A percentile compares a stretch with the other conserved stretches of the same genome.
Evolutionary conservation across 345 rosid genomes (phyloP).

Genomic region (Salix caprea): DNA sequence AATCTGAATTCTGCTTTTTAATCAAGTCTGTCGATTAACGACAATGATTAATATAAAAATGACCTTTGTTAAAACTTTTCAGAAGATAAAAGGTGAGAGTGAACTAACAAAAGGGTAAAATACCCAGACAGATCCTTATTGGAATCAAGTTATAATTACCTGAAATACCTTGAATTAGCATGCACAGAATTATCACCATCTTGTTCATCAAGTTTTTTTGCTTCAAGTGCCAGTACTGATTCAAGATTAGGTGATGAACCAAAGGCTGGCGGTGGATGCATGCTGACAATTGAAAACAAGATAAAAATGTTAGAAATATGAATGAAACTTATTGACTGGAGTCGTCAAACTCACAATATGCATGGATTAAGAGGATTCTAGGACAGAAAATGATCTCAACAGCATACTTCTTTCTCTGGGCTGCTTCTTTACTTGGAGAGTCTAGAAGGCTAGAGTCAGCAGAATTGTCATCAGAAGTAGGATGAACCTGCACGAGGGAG

Average conservation of each 20-base stretch:
- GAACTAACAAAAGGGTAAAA: neutral
- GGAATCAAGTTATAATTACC: conserved; percentile 34
- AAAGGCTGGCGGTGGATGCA: conserved; percentile 97
- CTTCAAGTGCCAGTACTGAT: conserved; percentile 78
- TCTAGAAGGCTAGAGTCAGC: conserved; percentile 34
- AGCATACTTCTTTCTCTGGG: conserved; percentile 47
- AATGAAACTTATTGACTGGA: neutral
- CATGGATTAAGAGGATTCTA: neutral
- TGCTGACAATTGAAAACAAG: conserved; percentile 50
- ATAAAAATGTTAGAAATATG: conserved; percentile 14
- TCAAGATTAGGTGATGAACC: conserved; percentile 94
- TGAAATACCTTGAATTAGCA: conserved; percentile 58
- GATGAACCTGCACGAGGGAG: conserved; percentile 57
- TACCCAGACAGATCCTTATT: neutral
- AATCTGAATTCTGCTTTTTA: neutral
- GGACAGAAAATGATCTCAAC: neutral
- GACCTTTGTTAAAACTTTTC: neutral
- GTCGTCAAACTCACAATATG: neutral
- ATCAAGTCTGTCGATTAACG: neutral
- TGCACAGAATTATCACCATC: conserved; percentile 73
- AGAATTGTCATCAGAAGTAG: conserved; percentile 42
- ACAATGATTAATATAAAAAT: neutral
- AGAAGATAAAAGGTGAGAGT: neutral
- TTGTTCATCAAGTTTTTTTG: conserved; percentile 36
- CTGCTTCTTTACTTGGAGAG: conserved; percentile 23